Conservation (phyloP, 192 early-diverging fungal species). For the Lunasporangiospora selenospora region DNA sequence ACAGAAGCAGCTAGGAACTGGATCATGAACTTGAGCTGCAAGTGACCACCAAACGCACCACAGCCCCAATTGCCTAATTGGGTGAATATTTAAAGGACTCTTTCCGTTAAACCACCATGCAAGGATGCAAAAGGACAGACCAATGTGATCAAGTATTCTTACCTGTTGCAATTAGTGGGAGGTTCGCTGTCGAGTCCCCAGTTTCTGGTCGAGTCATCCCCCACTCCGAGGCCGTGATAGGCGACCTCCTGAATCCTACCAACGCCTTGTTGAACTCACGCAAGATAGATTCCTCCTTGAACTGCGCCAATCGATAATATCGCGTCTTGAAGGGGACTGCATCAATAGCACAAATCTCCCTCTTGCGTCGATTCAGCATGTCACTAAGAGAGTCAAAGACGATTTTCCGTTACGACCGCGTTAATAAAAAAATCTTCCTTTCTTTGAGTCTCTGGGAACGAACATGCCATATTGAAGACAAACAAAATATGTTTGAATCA, state of each 20-base stretch:
- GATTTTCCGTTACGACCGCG: too few species aligned
- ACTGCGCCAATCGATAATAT: constrained; percentile 17
- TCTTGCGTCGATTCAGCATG: constrained; percentile 26
- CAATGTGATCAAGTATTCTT: background rate
- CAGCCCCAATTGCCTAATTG: constrained; percentile 48
- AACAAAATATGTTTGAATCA: background rate
- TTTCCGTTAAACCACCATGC: background rate
- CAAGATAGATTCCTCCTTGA: constrained; percentile 9
- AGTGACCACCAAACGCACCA: constrained; percentile 42
- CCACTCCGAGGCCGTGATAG: constrained; percentile 36
- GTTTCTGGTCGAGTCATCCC: constrained; percentile 21
- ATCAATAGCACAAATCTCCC: constrained; percentile 46
- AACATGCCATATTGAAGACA: background rate
- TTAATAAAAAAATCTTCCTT: too few species aligned
- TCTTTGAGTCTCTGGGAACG: too few species aligned
- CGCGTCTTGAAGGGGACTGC: constrained; percentile 24
- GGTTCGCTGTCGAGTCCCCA: background rate
- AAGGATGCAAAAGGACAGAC: background rate
- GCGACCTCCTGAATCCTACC: constrained; percentile 28
- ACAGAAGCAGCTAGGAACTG: constrained; percentile 38
- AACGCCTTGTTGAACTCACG: constrained; percentile 42
- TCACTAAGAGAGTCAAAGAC: constrained; percentile 4
- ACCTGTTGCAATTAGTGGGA: constrained; percentile 31
- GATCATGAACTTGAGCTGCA: constrained; percentile 42
- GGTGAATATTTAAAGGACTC: background rate